A percentile compares a stretch with the other conserved stretches of the same genome.
These are phyloP conservation scores for Ceratobasidium sp. DNA, from an alignment of 1,284 basidiomycete species.

Conservation along the genomic window DNA sequence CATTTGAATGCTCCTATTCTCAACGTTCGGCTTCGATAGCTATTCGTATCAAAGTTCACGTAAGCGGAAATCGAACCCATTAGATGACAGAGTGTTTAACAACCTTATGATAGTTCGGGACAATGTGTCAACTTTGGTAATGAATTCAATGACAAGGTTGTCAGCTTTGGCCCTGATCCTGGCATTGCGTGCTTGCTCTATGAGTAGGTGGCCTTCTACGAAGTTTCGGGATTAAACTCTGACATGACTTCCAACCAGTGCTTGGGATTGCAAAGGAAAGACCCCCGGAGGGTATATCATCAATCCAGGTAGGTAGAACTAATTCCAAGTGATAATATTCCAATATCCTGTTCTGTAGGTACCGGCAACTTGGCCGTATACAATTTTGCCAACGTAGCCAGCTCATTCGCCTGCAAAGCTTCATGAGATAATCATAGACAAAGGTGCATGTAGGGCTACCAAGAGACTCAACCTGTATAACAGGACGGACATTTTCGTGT, in stretches of 20 bases:
- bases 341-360: neutral
- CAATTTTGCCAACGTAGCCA: constrained; percentile 19
- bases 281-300: constrained; percentile 2
- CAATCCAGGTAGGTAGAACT: constrained; percentile 21
- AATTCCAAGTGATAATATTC: neutral
- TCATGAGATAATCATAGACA: neutral
- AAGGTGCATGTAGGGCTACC: too few relatives aligned
- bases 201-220: neutral
- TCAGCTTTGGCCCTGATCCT: constrained; percentile 16
- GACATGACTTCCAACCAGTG: neutral
- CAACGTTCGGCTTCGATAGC: neutral
- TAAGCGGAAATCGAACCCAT: neutral
- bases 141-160: constrained; percentile 28
- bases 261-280: constrained; percentile 6
- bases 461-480: too few relatives aligned
- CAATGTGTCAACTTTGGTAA: constrained; percentile 35
- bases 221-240: neutral
- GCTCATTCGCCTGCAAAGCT: constrained; percentile 18
- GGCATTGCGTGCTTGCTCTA: constrained; percentile 14
- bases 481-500: too few relatives aligned
- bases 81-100: neutral
- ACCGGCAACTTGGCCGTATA: neutral
- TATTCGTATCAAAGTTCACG: constrained; percentile 16
- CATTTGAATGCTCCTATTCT: neutral
- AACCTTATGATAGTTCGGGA: neutral